Conservation (phyloP, 768 basidiomycete genomes). For the Phanerochaete carnosa region DNA sequence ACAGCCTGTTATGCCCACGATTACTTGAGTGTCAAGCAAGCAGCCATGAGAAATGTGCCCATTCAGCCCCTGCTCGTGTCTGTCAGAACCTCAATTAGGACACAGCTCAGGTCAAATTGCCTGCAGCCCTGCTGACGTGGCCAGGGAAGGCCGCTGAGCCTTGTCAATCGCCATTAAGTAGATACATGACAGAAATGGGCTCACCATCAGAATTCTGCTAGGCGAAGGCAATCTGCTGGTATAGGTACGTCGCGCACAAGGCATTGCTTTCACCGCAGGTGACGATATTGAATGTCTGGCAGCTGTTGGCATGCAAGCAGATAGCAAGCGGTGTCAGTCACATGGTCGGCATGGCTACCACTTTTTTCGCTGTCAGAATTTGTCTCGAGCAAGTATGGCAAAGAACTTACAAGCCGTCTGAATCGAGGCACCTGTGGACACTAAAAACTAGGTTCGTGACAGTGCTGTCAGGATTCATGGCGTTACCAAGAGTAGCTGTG, state of each 20-base stretch:
- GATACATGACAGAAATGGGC: not conserved
- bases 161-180: too few species aligned
- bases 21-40: conserved; percentile 14
- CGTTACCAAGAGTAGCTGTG: conserved; percentile 41
- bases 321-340: conserved; percentile 48
- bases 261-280: conserved; percentile 56
- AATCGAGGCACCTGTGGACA: conserved; percentile 62
- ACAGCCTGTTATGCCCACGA: too few species aligned
- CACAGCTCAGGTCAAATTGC: conserved; percentile 42
- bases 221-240: conserved; percentile 43
- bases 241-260: conserved; percentile 43
- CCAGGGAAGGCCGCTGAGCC: conserved; percentile 41
- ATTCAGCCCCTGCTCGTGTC: conserved; percentile 33
- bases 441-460: conserved; percentile 50
- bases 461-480: conserved; percentile 44
- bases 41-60: conserved; percentile 37
- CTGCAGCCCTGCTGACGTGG: conserved; percentile 58
- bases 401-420: conserved; percentile 37
- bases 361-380: conserved; percentile 11
- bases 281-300: conserved; percentile 58
- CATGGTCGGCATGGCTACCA: conserved; percentile 42
- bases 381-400: not conserved
- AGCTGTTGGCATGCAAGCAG: conserved; percentile 47
- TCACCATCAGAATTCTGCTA: conserved; percentile 48
- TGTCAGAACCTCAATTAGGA: conserved; percentile 32